Evolutionary conservation across 2,329 filamentous ascomycete species (phyloP), one percentile per base, ranked within the genome.

Genomic region (Aureobasidium sp.): DNA sequence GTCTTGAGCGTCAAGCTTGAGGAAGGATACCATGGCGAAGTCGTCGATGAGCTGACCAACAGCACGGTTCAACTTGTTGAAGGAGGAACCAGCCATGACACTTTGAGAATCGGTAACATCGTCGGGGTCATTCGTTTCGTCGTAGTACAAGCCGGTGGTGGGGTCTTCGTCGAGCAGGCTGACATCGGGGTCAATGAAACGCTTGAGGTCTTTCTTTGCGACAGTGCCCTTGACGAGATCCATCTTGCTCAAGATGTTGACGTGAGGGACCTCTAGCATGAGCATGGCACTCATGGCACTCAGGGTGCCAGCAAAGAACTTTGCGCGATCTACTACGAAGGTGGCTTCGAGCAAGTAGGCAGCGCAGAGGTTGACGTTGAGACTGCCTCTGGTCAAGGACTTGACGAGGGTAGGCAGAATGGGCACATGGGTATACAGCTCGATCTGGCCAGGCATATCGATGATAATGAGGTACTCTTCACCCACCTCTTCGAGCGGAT

Each of bases 221-320:
- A 97, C 84, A 75, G 94, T 90, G 42, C 90, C 91, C 73, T 94
- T 94, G 67, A 97, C 86, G 64, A 97, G 83, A 73, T 99, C 94
- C 92, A 97, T 97, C 78, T 99, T 99, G 72, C 89, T 95, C 62
- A 99, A 79, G 64, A 99, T 88, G 73, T 99, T 99, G 72, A 99
- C 86, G 73, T 99, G 94, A 5, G 94, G 94, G 66, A 97, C 86
- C 77, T 97, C 94, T 66, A 99, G 84, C 91, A 97, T 94, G 70
- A 99, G 86, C 94, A 99, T 99, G 66, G 94, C 92, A 70, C 90
- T 95, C 94, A 99, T 97, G 67, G 94, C 94, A 72, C 89, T 94
- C 64, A 99, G 80, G 0, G 94, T 96, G 13, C 94, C 94, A 0
- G 94, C 88, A 76, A 99, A 97, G 81, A 96, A 99, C 78, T 97